Evolutionary conservation across 2,329 filamentous ascomycete genomes (phyloP), one percentile per base, ranked within the genome.

Genomic region (Cercospora sesami): DNA sequence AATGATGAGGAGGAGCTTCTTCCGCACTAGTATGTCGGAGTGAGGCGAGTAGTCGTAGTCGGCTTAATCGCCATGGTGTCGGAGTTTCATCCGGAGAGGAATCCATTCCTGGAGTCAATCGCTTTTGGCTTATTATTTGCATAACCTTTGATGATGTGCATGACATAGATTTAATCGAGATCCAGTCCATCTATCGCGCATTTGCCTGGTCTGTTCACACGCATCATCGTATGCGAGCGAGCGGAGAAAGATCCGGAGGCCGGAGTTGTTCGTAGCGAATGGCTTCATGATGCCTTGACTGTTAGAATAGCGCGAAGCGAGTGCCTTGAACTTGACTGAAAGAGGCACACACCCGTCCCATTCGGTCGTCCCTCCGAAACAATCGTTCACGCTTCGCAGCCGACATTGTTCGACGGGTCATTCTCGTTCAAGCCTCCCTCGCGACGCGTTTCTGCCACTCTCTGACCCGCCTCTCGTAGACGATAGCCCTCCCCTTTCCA

Each of bases 391-490:
- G 48, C 21, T 53, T 28, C 48, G 10, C 48, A 53, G 48, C 48
- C 48, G 48, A 53, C 3, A 9, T 39, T 39, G 16, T 14, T 53
- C 48, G 48, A 53, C 48, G 48, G 21, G 26, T 53, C 48, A 53
- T 53, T 4, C 48, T 23, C 53, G 7, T 18, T 58, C 53, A 31
- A 30, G 21, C 14, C 53, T 59, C 28, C 55, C 55, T 33, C 28
- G 55, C 55, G 5, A 59, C 55, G 7, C 55, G 55, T 21, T 36
- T 59, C 30, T 59, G 55, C 55, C 55, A 59, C n/a, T 26, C 55
- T 26, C 31, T 59, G 28, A 59, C 18, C 26, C 30, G 30, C 26
- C 4, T 14, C 55, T 59, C 55, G 18, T 59, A 59, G 8, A 59
- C 28, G 4, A 59, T 59, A 10, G 8, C 18, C 9, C n/a, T 18